Base-by-base conservation (phyloP, 2,329 filamentous ascomycete species). In the Fusarium xyrophilum region DNA sequence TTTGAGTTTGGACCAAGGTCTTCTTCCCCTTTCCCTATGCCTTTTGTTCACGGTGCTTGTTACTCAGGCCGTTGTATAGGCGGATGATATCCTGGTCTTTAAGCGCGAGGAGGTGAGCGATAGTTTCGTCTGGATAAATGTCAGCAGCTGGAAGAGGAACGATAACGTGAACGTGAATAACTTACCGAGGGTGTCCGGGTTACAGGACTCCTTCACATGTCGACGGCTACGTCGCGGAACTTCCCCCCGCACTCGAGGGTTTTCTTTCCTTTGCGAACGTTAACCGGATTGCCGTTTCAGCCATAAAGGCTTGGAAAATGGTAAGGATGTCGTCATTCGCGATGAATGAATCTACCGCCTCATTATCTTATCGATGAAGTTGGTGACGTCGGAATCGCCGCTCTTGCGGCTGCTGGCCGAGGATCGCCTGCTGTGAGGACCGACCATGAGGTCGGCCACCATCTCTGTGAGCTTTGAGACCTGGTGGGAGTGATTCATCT, bases 61-160 rank as follows among this genome's bases (percentile, higher is more conserved):
- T 0, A 3, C 7, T 30, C 0, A 21, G 1, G 6, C 27, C 10
- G 10, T 5, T 30, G 10, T 21, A 46, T 0, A 46, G 19, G 0
- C 27, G 19, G 9, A 12, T 12, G 6, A 21, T 2, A 1, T 28
- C 13, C 0, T 30, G 8, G 3, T 28, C 43, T 4, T 46, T 7
- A 3, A 42, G 15, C 4, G 23, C 12, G 0, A 25, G 2, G 5
- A 46, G 27, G 19, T 19, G 43, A 7, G 27, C 25, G 10, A 30
- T 5, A 1, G 9, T 4, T 8, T 21, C 27, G 6, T 21, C 43
- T 30, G n/a, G 7, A 12, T 8, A 1, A 5, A 46, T 46, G 27
- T 46, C 19, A 46, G 43, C 9, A 46, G 39, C 23, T 5, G 15
- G 39, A 21, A 46, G 13, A 21, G 6, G 19, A 21, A 30, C 7